These are phyloP conservation scores for Ogataea methanolica DNA, from an alignment of 805 yeast genomes.

Conservation along the genomic window DNA sequence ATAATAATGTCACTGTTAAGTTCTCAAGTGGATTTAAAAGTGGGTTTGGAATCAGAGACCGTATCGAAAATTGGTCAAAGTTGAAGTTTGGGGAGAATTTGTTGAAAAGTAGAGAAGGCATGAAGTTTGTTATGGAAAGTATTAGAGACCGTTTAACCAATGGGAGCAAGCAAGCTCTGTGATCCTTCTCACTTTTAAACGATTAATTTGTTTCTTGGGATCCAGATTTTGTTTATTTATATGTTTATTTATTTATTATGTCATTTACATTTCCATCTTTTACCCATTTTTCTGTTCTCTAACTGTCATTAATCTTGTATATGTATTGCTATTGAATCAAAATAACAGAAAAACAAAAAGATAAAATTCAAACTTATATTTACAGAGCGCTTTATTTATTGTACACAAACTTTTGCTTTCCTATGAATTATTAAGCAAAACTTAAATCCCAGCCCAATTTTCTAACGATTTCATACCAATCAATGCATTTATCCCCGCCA, in stretches of 20 bases:
- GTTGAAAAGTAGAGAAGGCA: slow-evolving; percentile 61
- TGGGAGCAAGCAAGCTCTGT: not conserved
- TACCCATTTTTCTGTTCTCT: not conserved
- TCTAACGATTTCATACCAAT: slow-evolving; percentile 68
- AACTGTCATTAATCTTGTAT: not conserved
- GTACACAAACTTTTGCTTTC: not conserved
- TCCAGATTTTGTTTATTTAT: not conserved
- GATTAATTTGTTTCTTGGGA: not conserved
- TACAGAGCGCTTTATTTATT: not conserved
- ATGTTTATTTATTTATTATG: not conserved
- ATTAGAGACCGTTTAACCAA: slow-evolving; percentile 19
- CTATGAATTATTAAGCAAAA: slow-evolving; percentile 45
- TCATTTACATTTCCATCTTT: not conserved
- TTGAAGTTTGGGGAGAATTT: slow-evolving; percentile 65
- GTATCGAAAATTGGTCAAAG: slow-evolving; percentile 81
- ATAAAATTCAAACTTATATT: not conserved
- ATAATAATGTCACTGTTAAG: slow-evolving; percentile 48
- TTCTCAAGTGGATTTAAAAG: slow-evolving; percentile 63
- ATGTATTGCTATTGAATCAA: not conserved
- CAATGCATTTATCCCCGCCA: slow-evolving; percentile 56
- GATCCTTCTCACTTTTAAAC: not conserved
- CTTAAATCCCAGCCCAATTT: slow-evolving; percentile 73
- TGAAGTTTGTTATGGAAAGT: slow-evolving; percentile 68
- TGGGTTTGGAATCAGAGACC: slow-evolving; percentile 55
- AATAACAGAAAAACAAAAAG: not conserved